phyloP scores from a whole-genome alignment of 2,329 filamentous ascomycete species.

The Bertia moriformis region DNA sequence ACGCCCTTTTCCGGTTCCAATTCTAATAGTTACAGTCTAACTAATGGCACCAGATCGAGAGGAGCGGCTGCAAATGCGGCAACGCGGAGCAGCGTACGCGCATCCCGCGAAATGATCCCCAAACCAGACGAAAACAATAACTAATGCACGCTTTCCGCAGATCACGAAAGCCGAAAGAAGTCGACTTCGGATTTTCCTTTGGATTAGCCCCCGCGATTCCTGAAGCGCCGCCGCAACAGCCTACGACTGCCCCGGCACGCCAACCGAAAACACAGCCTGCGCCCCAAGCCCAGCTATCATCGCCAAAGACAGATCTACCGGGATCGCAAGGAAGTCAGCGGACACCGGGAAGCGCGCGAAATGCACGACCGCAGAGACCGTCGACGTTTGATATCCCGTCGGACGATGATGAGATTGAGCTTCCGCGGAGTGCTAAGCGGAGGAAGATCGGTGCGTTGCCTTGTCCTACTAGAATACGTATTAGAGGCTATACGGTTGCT shows the following conservation, averaged over 20 bases:
- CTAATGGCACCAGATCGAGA: constrained; percentile 25
- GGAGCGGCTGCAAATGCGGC: constrained; percentile 38
- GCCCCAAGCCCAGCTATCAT: constrained; percentile 10
- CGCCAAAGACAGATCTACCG: constrained; percentile 10
- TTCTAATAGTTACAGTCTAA: neutral
- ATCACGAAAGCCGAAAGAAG: constrained; percentile 26
- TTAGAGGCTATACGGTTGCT: too few species aligned
- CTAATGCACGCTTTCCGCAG: constrained; percentile 13
- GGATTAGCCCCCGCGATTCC: constrained; percentile 12
- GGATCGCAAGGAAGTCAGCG: constrained; percentile 7
- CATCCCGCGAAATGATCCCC: constrained; percentile 2
- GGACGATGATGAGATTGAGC: constrained; percentile 11
- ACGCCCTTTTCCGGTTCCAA: neutral
- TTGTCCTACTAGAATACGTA: too few species aligned
- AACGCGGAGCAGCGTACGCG: constrained; percentile 39
- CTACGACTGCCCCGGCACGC: constrained; percentile 3
- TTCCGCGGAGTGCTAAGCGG: constrained; percentile 13
- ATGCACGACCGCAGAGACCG: constrained; percentile 12
- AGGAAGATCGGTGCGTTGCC: constrained; percentile 15
- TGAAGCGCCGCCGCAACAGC: neutral
- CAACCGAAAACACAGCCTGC: neutral
- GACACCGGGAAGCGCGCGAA: constrained; percentile 16
- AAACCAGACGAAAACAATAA: constrained; percentile 8
- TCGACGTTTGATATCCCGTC: constrained; percentile 19
- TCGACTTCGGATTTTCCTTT: constrained; percentile 33